Evolutionary conservation across 805 yeast genomes (phyloP).

Genomic region (Metschnikowia cubensis): DNA sequence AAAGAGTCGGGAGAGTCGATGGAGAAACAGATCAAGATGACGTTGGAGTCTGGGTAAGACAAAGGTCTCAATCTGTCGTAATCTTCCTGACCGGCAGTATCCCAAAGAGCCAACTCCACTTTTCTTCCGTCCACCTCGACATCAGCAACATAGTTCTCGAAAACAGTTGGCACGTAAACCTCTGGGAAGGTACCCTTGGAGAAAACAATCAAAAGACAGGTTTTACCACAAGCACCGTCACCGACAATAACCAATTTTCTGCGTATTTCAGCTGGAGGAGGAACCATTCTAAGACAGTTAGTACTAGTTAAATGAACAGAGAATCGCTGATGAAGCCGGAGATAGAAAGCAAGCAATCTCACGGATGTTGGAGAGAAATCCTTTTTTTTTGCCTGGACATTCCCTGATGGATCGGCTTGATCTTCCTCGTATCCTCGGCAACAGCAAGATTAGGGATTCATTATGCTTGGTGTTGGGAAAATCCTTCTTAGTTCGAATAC

Average conservation of each 20-base stretch:
- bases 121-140: slow-evolving; percentile 59
- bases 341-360: not conserved
- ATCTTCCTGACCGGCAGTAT: slow-evolving; percentile 31
- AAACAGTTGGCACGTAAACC: slow-evolving; percentile 50
- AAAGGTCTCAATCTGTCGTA: slow-evolving; percentile 41
- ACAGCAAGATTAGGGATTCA: not conserved
- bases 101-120: slow-evolving; percentile 50
- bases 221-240: slow-evolving; percentile 32
- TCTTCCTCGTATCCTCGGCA: not conserved
- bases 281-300: slow-evolving; percentile 19
- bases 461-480: no score
- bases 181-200: slow-evolving; percentile 31
- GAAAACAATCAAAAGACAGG: slow-evolving; percentile 31
- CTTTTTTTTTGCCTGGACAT: not conserved
- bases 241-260: slow-evolving; percentile 31
- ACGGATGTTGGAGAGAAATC: not conserved
- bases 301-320: not conserved
- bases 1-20: slow-evolving; percentile 30
- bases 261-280: slow-evolving; percentile 27
- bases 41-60: slow-evolving; percentile 38
- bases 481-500: not conserved
- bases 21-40: slow-evolving; percentile 37
- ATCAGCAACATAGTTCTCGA: slow-evolving; percentile 96
- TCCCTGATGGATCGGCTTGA: not conserved
- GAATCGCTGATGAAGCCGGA: not conserved